These are phyloP conservation scores for Eragrostis nindensis DNA, from an alignment of 176 grass and related monocot genomes.

Conservation along the genomic window DNA sequence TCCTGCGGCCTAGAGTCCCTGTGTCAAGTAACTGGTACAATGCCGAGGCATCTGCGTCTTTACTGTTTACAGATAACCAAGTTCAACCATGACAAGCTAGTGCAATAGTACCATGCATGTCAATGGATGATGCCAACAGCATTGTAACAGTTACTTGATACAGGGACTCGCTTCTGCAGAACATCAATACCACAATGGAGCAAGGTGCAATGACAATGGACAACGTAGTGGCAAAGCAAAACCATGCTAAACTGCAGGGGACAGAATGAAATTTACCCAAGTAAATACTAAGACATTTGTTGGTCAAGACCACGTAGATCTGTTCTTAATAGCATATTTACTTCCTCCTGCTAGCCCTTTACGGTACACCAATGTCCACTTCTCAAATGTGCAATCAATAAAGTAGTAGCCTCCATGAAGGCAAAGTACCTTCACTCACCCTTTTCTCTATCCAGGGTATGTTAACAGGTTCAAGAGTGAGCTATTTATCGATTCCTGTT, in stretches of 20 bases:
- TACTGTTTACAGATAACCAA: constrained; percentile 16
- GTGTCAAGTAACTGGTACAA: constrained; percentile 28
- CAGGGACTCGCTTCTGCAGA: constrained; percentile 14
- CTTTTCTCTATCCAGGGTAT: constrained; percentile 94
- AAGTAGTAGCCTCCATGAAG: constrained; percentile 97
- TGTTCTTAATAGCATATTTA: constrained; percentile 93
- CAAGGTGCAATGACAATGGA: constrained; percentile 34
- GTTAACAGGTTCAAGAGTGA: constrained; percentile 91
- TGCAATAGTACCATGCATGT: constrained; percentile 7
- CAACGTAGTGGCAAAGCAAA: constrained; percentile 47
- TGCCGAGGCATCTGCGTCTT: neutral
- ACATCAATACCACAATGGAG: constrained; percentile 39
- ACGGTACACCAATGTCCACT: constrained; percentile 88
- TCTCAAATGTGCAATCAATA: constrained; percentile 83
- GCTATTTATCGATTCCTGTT: constrained; percentile 89
- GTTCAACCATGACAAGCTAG: constrained; percentile 7
- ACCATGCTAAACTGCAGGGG: constrained; percentile 51
- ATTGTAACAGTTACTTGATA: constrained; percentile 35
- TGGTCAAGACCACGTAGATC: constrained; percentile 71
- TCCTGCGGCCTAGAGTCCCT: neutral
- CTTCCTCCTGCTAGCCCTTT: constrained; percentile 80
- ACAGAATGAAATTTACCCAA: constrained; percentile 53
- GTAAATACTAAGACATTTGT: constrained; percentile 25
- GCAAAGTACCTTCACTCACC: constrained; percentile 70
- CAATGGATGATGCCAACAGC: constrained; percentile 3